phyloP scores from a whole-genome alignment of 805 yeast genomes.

The Metschnikowia rubicola region DNA sequence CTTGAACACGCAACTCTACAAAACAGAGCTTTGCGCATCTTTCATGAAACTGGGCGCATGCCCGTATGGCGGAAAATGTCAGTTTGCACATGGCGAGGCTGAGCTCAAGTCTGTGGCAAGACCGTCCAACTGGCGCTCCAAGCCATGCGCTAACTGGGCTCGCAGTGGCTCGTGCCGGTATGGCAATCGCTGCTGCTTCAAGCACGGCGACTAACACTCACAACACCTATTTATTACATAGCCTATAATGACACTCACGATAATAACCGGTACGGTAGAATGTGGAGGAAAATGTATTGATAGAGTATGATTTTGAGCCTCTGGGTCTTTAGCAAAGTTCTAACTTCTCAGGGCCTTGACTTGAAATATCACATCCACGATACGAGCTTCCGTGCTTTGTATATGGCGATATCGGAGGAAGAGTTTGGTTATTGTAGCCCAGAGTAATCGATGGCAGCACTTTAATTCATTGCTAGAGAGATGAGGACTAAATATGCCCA shows the following conservation, averaged over 20 bases:
- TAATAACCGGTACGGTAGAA: neutral
- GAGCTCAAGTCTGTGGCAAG: slow-evolving; percentile 73
- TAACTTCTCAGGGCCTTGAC: neutral
- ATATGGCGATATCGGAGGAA: too few relatives aligned
- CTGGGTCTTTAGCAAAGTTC: neutral
- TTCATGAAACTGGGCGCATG: slow-evolving; percentile 65
- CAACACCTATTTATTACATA: neutral
- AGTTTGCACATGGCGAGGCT: slow-evolving; percentile 84
- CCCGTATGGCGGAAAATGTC: slow-evolving; percentile 89
- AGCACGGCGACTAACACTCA: slow-evolving; percentile 51
- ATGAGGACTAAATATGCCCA: too few relatives aligned
- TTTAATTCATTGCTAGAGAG: too few relatives aligned
- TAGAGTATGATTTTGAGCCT: too few relatives aligned
- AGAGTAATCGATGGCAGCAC: too few relatives aligned
- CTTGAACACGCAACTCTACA: slow-evolving; percentile 68
- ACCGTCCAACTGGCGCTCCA: slow-evolving; percentile 84
- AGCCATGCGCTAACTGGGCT: slow-evolving; percentile 86
- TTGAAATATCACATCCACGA: too few relatives aligned
- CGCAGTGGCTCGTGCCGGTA: slow-evolving; percentile 80
- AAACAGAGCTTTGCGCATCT: slow-evolving; percentile 85
- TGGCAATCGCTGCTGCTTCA: slow-evolving; percentile 89
- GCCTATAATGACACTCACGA: slow-evolving; percentile 4
- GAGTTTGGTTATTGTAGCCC: too few relatives aligned
- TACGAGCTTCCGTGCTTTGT: too few relatives aligned
- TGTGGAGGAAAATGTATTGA: too few relatives aligned